Evolutionary conservation across 176 grass and related monocot genomes (phyloP).

Genomic region (Miscanthus lutarioriparius): DNA sequence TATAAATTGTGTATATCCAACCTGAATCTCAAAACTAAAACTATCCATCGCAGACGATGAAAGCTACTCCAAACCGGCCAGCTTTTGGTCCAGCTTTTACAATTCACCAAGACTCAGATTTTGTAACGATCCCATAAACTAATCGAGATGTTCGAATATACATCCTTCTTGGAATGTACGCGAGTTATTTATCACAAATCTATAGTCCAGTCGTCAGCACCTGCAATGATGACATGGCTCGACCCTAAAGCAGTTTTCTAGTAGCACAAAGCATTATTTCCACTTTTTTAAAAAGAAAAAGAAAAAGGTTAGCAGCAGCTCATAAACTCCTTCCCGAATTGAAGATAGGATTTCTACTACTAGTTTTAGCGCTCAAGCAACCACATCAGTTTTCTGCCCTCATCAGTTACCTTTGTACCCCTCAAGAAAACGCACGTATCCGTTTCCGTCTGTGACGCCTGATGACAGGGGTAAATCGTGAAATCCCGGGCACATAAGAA

Average conservation of each 20-base stretch:
- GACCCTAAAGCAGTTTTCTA: not conserved
- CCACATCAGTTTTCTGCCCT: not conserved
- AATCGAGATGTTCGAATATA: not conserved
- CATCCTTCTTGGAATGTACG: not conserved
- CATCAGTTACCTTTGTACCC: not conserved
- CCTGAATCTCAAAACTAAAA: too few relatives aligned
- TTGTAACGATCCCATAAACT: not conserved
- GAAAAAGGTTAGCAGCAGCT: not conserved
- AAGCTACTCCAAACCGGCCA: too few relatives aligned
- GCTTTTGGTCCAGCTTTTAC: too few relatives aligned
- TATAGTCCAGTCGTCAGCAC: not conserved
- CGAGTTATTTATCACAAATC: too few relatives aligned
- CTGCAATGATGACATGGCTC: not conserved
- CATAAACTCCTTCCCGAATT: not conserved
- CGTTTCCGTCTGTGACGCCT: not conserved
- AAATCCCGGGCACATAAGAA: slow-evolving; percentile 17
- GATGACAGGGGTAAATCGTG: slow-evolving; percentile 20
- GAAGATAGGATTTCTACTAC: too few relatives aligned
- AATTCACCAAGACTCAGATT: not conserved
- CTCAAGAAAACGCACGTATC: not conserved
- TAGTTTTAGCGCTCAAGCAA: not conserved
- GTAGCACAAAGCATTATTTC: too few relatives aligned
- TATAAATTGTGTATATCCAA: too few relatives aligned
- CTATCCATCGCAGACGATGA: too few relatives aligned
- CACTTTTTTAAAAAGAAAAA: not conserved